Conservation (phyloP, 108 stramenopile species). For the Ochromonas danica region DNA sequence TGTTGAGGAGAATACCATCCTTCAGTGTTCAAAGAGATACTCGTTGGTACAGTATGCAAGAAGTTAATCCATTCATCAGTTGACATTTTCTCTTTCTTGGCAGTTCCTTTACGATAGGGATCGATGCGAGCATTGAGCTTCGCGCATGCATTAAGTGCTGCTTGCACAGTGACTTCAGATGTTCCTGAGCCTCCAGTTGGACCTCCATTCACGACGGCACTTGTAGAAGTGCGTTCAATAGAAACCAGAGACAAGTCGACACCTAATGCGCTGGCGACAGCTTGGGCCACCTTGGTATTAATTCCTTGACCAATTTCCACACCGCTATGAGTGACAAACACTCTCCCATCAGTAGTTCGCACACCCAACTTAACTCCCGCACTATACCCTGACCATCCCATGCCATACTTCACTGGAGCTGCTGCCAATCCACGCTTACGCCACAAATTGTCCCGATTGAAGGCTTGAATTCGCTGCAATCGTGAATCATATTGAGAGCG, state of each 20-base stretch:
- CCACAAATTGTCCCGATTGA: slow-evolving; percentile 34
- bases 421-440: slow-evolving; percentile 42
- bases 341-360: slow-evolving; percentile 42
- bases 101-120: slow-evolving; percentile 20
- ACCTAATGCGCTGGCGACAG: slow-evolving; percentile 39
- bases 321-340: slow-evolving; percentile 42
- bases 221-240: slow-evolving; percentile 29
- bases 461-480: neutral
- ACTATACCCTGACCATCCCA: slow-evolving; percentile 22
- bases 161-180: slow-evolving; percentile 37
- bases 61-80: slow-evolving; percentile 8
- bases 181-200: slow-evolving; percentile 47
- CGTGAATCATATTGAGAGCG: slow-evolving; percentile 31
- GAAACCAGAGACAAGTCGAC: slow-evolving; percentile 32
- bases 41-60: neutral
- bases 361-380: slow-evolving; percentile 19
- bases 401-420: slow-evolving; percentile 40
- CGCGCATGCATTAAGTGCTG: slow-evolving; percentile 43
- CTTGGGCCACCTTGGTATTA: slow-evolving; percentile 49
- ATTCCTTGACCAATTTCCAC: slow-evolving; percentile 55
- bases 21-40: slow-evolving; percentile 18
- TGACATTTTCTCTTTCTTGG: neutral
- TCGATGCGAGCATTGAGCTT: slow-evolving; percentile 22
- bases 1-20: slow-evolving; percentile 40
- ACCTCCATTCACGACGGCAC: slow-evolving; percentile 38